Evolutionary conservation across 1,284 basidiomycete genomes (phyloP).

Genomic region (Moesziomyces sp.): DNA sequence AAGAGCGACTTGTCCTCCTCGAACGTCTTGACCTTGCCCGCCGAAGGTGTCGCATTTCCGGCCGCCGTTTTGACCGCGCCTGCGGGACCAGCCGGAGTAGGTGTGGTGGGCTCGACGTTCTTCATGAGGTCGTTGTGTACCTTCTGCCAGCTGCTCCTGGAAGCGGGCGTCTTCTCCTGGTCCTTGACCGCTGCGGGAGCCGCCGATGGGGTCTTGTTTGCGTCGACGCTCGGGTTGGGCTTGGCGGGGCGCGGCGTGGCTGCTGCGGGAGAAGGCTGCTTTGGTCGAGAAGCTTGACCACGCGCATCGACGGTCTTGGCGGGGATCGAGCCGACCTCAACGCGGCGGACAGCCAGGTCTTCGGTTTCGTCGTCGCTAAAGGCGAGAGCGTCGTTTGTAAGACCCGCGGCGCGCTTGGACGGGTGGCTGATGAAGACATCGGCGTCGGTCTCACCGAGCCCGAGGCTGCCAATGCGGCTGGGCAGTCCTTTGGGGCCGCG

Average conservation of each 20-base stretch:
- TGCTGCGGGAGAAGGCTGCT: slow-evolving; percentile 16
- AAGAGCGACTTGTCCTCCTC: slow-evolving; percentile 57
- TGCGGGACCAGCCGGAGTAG: slow-evolving; percentile 19
- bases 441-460: slow-evolving; percentile 31
- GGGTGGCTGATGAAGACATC: slow-evolving; percentile 43
- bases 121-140: slow-evolving; percentile 50
- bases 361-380: slow-evolving; percentile 51
- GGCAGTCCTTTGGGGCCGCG: slow-evolving; percentile 39
- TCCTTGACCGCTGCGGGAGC: slow-evolving; percentile 6
- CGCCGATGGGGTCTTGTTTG: slow-evolving; percentile 12
- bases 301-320: slow-evolving; percentile 31
- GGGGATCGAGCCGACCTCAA: slow-evolving; percentile 38
- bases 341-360: slow-evolving; percentile 44
- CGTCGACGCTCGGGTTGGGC: not conserved
- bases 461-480: slow-evolving; percentile 45
- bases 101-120: slow-evolving; percentile 40
- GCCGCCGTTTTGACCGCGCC: slow-evolving; percentile 20
- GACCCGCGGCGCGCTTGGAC: slow-evolving; percentile 41
- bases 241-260: slow-evolving; percentile 18
- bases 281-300: slow-evolving; percentile 28
- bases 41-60: slow-evolving; percentile 20
- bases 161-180: slow-evolving; percentile 19
- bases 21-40: slow-evolving; percentile 49
- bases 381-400: slow-evolving; percentile 49
- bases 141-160: slow-evolving; percentile 48